Base-by-base conservation (phyloP, 169 alveolate species). In the Plasmodium coatneyi region DNA sequence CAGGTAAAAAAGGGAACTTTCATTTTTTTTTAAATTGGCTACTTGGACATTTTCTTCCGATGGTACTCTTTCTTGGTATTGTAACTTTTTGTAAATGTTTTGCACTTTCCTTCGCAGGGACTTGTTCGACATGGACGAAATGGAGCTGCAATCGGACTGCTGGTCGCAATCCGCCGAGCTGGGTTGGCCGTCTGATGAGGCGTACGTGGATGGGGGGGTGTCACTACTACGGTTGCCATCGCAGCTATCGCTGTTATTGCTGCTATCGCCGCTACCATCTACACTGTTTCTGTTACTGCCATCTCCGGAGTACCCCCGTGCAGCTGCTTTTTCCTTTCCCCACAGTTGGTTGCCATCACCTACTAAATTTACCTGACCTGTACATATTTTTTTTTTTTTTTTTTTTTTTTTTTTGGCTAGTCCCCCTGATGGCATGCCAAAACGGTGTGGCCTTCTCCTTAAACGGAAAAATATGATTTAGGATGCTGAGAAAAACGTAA, bases 81-180 rank as follows among this genome's bases (percentile, higher is more conserved):
- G 52, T 74, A 89, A 41, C 41, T 72, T 79, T 41, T 34, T 52
- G 49, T 89, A 89, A 12, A 39, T 36, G 36, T 79, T 39, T 56
- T 39, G 28, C 28, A 89, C 10, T 30, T 52, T 72, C 71, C 81
- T 79, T 79, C 71, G 81, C 39, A 89, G 25, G 12, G 94, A 79
- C 34, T 79, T 79, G 71, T 79, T 89, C 52, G 94, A 89, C 49
- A 89, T 10, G 22, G 94, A 79, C 19, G 94, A 89, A 89, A 89
- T 3, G 19, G 89, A 89, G 60, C 36, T 41, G 60, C 52, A 14
- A 14, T 79, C 46, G n/a, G 52, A 36, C 25, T 12, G 34, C 36
- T 32, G n/a, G n/a, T 72, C 90, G 12, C 82, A 34, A 16, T 84
- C 78, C 49, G n/a, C 34, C 34, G 71, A 46, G 76, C 76, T 66